Evolutionary conservation across 257 asterid species (phyloP), one percentile per base, ranked within the genome.

Genomic region (Linderniella brevidens): DNA sequence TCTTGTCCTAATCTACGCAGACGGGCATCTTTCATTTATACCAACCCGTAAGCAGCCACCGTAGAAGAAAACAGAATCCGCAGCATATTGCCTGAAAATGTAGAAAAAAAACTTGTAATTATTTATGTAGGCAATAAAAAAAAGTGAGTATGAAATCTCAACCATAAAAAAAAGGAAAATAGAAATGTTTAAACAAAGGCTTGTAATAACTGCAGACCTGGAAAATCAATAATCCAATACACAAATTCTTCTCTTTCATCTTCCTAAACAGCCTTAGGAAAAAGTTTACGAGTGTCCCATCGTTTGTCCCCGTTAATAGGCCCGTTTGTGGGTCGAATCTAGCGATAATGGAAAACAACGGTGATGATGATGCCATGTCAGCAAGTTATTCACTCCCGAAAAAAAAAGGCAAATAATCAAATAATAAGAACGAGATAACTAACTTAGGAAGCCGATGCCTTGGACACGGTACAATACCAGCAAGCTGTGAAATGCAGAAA

Each of bases 21-120:
- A n/a, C n/a, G n/a, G n/a, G n/a, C n/a, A 37, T 37, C 40, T 11
- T n/a, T 79, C 72, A 86, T 56, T 86, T 86, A 57, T 86, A 86
- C 97, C 97, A 86, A 32, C 94, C 94, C 5, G 97, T 57, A 19
- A 86, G 85, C 19, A 73, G 52, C 97, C 97, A 82, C 52, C 97
- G 77, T 25, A 86, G 74, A 32, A 73, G 17, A 49, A 82, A 86
- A 57, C 93, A 74, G 64, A 86, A 73, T 37, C 80, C 77, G 35
- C 97, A 79, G 72, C 93, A 86, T 12, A 73, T 1, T 13, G 84
- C 97, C 97, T 82, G 70, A 25, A 13, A 10, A 39, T 11, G 13
- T 39, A 39, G 13, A 11, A 13, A 1, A 11, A 39, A 39, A 17
- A 11, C 3, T 11, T 8, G 29, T n/a, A n/a, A 19, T 14, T 1